Evolutionary conservation across 352 stramenopile genomes (phyloP), one percentile per base, ranked within the genome.

Genomic region (Aphanomyces astaci): DNA sequence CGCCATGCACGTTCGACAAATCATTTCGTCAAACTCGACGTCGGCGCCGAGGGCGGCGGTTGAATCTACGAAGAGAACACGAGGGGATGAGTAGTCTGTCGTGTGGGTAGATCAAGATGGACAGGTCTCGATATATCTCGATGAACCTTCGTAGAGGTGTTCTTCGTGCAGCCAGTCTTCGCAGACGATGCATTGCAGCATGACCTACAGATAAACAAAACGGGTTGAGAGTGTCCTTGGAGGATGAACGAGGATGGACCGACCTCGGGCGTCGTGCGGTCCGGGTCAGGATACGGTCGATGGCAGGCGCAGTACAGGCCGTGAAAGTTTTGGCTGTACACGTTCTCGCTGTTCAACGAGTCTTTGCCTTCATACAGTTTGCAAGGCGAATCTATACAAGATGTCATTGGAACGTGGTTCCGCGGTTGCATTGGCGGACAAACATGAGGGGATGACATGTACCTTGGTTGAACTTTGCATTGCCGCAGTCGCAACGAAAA

Each of bases 91-190:
- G 39, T 17, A 17, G 39, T 46, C 39, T 17, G 39, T 46, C 39
- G 9, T 17, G 39, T 9, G 17, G 9, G 39, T 46, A 17, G 9
- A 17, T 46, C 39, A 53, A 7, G 13, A 25, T 53, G 45, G 45
- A 53, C 48, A 55, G 9, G 48, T 55, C 27, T 63, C 66, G 25
- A 7, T 19, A 24, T 24, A 4, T 24, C 15, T 66, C 11, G 53
- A 22, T 13, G 3, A 17, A 30, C 32, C 66, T 4, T 28, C 36
- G 45, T 77, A 78, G 56, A 91, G 76, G 69, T 91, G 83, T 55
- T 87, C 81, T 57, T 88, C 78, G 52, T 91, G 83, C 60, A 89
- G 70, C 83, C 83, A 91, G 66, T 91, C 83, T 71, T 91, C 83
- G 64, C 83, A 91, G 28, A 91, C 73, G 36, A 89, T 71, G 43